Percentiles rank a stretch among this genome's conserved stretches.
Conservation (phyloP, 768 basidiomycete genomes). For the Lepiota brunneoincarnata region DNA sequence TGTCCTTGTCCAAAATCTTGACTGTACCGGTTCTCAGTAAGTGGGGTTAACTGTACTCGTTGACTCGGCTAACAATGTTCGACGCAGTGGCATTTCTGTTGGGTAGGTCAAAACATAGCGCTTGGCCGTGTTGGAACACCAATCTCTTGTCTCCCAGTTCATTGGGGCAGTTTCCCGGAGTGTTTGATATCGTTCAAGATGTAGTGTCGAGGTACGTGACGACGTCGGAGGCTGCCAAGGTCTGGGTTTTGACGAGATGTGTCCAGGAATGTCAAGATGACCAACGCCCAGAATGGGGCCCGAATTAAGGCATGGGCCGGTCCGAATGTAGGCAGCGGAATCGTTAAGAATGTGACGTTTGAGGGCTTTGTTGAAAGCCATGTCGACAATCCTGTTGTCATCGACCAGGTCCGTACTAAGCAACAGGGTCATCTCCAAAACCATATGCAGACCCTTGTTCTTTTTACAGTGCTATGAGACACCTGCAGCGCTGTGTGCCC, state of each 20-base stretch:
- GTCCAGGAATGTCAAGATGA: slow-evolving; percentile 52
- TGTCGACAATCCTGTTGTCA: slow-evolving; percentile 58
- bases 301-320: slow-evolving; percentile 71
- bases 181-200: slow-evolving; percentile 62
- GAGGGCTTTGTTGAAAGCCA: slow-evolving; percentile 47
- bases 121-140: background rate
- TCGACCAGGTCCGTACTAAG: slow-evolving; percentile 42
- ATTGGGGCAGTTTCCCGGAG: slow-evolving; percentile 50
- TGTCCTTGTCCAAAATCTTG: slow-evolving; percentile 51
- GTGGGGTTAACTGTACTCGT: slow-evolving; percentile 13
- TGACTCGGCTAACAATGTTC: background rate
- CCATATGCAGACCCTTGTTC: background rate
- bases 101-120: slow-evolving; percentile 24
- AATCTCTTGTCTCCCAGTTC: slow-evolving; percentile 33
- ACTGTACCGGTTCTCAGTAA: slow-evolving; percentile 60
- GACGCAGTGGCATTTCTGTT: slow-evolving; percentile 50
- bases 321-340: slow-evolving; percentile 52
- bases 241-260: background rate
- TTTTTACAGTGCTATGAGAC: slow-evolving; percentile 46
- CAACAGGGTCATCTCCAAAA: background rate
- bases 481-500: slow-evolving; percentile 41
- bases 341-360: slow-evolving; percentile 57
- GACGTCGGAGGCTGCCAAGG: background rate
- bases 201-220: slow-evolving; percentile 45
- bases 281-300: slow-evolving; percentile 63